Evolutionary conservation across 306 rosid genomes (phyloP), one percentile per base, ranked within the genome.

Genomic region (Delonix regia): DNA sequence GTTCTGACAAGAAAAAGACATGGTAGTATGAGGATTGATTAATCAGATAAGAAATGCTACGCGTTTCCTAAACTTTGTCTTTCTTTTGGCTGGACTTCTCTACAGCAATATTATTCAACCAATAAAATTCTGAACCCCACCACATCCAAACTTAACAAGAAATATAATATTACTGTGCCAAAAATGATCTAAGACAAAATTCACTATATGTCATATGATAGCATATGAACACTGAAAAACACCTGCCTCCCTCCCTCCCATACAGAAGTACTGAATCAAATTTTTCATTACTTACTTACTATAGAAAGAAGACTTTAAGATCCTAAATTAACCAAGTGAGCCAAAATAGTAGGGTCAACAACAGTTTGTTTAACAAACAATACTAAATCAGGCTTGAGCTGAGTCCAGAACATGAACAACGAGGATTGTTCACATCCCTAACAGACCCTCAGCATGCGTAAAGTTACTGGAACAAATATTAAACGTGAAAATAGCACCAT

Each of bases 1-100:
- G 91, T 77, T 81, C 99, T 96, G 91, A 53, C 60, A 71, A 71
- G 59, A 73, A 78, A 25, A 73, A 52, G 73, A 71, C 52, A 78
- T 39, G 6, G 22, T 9, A 30, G 51, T n/a, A 3, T 9, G 2
- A 41, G 6, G 9, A n/a, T n/a, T 9, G 6, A 9, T 39, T 7
- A 39, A 39, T 39, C 44, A 39, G 44, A 39, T 39, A 39, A 39
- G 44, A 39, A 39, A 39, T 39, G 44, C 44, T 9, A 39, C 6
- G 44, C 9, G 2, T 34, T 6, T 34, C 2, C 38, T n/a, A n/a
- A n/a, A n/a, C n/a, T n/a, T n/a, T n/a, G n/a, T n/a, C n/a, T n/a
- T n/a, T n/a, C n/a, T n/a, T n/a, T n/a, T n/a, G n/a, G n/a, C n/a
- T n/a, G n/a, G n/a, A n/a, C n/a, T n/a, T n/a, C n/a, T n/a, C n/a